A percentile compares a stretch with the other conserved stretches of the same genome.
Evolutionary conservation across 2,329 filamentous ascomycete species (phyloP).

Genomic region (Alternaria solani): DNA sequence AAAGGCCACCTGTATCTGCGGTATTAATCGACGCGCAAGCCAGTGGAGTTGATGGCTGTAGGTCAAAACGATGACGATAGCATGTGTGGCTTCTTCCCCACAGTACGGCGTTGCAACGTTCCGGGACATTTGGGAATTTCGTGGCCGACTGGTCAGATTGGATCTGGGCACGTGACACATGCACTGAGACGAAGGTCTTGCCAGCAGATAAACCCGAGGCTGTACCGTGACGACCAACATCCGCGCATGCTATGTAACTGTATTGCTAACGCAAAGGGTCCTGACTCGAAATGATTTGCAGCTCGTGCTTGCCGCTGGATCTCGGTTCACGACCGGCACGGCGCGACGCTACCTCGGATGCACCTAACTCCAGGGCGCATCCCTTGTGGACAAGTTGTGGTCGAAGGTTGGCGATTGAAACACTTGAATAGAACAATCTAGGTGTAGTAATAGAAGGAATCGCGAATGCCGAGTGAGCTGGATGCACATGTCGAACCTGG

Average conservation of each 20-base stretch:
- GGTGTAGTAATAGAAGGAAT: not conserved
- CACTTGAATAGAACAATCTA: not conserved
- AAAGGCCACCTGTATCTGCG: constrained; percentile 7
- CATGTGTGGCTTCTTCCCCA: not conserved
- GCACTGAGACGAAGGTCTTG: not conserved
- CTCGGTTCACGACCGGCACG: constrained; percentile 35
- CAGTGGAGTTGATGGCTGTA: constrained; percentile 5
- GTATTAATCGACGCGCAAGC: constrained; percentile 18
- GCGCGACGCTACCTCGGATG: constrained; percentile 33
- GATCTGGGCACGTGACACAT: constrained; percentile 4
- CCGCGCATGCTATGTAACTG: constrained; percentile 4
- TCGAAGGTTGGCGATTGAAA: not conserved
- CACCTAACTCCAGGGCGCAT: constrained; percentile 22
- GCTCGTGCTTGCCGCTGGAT: constrained; percentile 35
- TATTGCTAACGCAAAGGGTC: constrained; percentile 10
- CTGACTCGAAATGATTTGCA: constrained; percentile 25
- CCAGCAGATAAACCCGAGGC: constrained; percentile 1
- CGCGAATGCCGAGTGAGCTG: not conserved
- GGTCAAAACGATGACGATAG: constrained; percentile 9
- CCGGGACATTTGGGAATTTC: not conserved
- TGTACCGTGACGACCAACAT: constrained; percentile 13
- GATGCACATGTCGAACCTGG: not conserved
- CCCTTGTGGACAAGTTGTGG: not conserved
- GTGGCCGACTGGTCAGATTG: not conserved
- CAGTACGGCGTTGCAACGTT: constrained; percentile 6